These are phyloP conservation scores for Scedosporium aurantiacum DNA, from an alignment of 2,329 filamentous ascomycete species.

Conservation along the genomic window DNA sequence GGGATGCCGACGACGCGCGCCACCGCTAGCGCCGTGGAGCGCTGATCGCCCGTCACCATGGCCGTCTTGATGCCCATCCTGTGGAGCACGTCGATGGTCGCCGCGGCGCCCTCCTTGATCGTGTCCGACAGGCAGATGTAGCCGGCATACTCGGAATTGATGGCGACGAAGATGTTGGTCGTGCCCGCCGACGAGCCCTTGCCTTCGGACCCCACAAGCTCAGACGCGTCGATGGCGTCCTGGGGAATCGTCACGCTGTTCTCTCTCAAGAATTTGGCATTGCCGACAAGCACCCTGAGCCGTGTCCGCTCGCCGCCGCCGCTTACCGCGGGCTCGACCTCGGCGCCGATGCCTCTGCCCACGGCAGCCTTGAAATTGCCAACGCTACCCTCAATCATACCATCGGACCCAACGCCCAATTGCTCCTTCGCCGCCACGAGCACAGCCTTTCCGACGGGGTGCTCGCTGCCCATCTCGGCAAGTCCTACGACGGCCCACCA, in stretches of 20 bases:
- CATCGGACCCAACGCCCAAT: slow-evolving; percentile 61
- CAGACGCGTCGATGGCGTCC: slow-evolving; percentile 51
- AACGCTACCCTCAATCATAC: slow-evolving; percentile 68
- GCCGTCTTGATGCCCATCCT: slow-evolving; percentile 78
- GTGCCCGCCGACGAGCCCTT: slow-evolving; percentile 49
- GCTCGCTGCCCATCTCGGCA: slow-evolving; percentile 92
- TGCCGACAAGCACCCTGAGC: slow-evolving; percentile 76
- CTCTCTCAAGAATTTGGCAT: slow-evolving; percentile 63
- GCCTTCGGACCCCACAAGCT: slow-evolving; percentile 31
- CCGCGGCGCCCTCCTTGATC: slow-evolving; percentile 77
- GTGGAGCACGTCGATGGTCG: slow-evolving; percentile 70
- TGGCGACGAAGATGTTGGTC: slow-evolving; percentile 84
- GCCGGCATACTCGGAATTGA: slow-evolving; percentile 72
- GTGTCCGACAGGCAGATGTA: slow-evolving; percentile 78
- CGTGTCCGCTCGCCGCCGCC: slow-evolving; percentile 47
- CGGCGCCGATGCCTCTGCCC: slow-evolving; percentile 73
- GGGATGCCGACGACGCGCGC: slow-evolving; percentile 74
- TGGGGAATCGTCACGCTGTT: slow-evolving; percentile 57
- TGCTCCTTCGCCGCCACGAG: slow-evolving; percentile 63
- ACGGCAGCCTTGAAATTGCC: slow-evolving; percentile 76
- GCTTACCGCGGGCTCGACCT: slow-evolving; percentile 63
- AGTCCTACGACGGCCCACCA: slow-evolving; percentile 97
- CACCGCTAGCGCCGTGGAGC: slow-evolving; percentile 71
- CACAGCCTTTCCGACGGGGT: slow-evolving; percentile 88
- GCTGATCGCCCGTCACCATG: slow-evolving; percentile 89